Evolutionary conservation across 164 flowering plant species (phyloP).

Genomic region (Berberis thunbergii): DNA sequence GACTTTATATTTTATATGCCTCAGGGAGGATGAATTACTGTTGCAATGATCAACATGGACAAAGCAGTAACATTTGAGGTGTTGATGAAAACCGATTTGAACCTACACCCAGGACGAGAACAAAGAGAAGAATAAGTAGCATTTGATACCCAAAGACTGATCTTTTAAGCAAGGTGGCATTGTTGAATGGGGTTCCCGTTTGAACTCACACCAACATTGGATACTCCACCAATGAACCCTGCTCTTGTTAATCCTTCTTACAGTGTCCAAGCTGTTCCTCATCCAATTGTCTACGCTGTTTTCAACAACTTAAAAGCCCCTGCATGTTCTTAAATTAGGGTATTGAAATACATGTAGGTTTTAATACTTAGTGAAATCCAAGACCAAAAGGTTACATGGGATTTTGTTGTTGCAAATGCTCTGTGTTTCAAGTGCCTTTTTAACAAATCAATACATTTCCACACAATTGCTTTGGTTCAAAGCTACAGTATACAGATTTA

Average conservation of each 20-base stretch:
- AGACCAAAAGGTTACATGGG: too few species aligned
- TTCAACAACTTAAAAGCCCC: conserved; percentile 36
- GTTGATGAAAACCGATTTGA: conserved; percentile 18
- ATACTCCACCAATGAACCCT: conserved; percentile 42
- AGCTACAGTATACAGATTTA: too few species aligned
- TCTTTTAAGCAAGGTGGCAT: conserved; percentile 31
- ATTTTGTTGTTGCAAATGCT: too few species aligned
- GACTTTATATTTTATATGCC: neutral
- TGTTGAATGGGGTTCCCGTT: conserved; percentile 37
- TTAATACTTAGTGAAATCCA: too few species aligned
- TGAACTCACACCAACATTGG: conserved; percentile 24
- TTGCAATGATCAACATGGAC: conserved; percentile 48
- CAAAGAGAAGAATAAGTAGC: conserved; percentile 37
- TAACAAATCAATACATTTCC: too few species aligned
- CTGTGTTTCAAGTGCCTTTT: too few species aligned
- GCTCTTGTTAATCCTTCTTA: conserved; percentile 19
- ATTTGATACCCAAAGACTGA: conserved; percentile 38
- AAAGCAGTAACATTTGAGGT: conserved; percentile 30
- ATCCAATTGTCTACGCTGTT: conserved; percentile 31
- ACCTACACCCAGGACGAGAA: conserved; percentile 18
- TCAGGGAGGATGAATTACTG: conserved; percentile 35
- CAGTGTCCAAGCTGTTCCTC: conserved; percentile 23
- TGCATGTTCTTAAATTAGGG: conserved; percentile 16
- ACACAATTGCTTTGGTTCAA: too few species aligned
- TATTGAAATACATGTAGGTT: too few species aligned